phyloP scores from a whole-genome alignment of 139 green algal genomes.

The Eudorina sp. region DNA sequence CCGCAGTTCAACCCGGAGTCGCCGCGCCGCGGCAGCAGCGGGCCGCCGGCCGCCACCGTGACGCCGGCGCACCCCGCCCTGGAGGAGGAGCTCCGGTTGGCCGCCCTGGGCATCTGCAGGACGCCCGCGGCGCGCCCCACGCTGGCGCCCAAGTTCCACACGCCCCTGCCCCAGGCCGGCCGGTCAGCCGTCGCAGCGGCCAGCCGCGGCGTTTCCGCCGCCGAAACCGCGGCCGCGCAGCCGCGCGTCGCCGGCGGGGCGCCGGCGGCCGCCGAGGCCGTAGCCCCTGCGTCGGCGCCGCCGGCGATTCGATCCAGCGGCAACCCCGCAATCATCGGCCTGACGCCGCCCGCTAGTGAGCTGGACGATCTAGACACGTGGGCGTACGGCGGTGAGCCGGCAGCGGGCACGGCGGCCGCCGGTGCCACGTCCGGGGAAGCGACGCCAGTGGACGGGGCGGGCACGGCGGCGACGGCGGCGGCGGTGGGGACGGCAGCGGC shows the following conservation, averaged over 20 bases:
- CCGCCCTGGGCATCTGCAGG: neutral
- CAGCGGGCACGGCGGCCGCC: neutral
- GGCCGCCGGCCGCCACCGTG: neutral
- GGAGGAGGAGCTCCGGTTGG: slow-evolving; percentile 11
- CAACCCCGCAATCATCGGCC: neutral
- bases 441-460: no score
- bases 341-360: slow-evolving; percentile 1
- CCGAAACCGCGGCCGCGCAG: no score
- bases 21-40: neutral
- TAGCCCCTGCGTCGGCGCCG: neutral
- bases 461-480: neutral
- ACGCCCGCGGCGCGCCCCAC: neutral
- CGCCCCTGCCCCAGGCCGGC: neutral
- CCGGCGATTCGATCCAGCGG: neutral
- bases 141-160: neutral
- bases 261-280: neutral
- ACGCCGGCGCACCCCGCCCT: slow-evolving; percentile 28
- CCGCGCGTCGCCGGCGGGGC: no score
- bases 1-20: slow-evolving; percentile 32
- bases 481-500: neutral
- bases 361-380: slow-evolving; percentile 23
- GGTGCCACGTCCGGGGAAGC: no score
- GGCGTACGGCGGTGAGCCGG: slow-evolving; percentile 25
- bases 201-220: neutral
- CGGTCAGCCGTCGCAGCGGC: no score